phyloP scores from a whole-genome alignment of 805 yeast genomes.

The Ogataea henricii region DNA sequence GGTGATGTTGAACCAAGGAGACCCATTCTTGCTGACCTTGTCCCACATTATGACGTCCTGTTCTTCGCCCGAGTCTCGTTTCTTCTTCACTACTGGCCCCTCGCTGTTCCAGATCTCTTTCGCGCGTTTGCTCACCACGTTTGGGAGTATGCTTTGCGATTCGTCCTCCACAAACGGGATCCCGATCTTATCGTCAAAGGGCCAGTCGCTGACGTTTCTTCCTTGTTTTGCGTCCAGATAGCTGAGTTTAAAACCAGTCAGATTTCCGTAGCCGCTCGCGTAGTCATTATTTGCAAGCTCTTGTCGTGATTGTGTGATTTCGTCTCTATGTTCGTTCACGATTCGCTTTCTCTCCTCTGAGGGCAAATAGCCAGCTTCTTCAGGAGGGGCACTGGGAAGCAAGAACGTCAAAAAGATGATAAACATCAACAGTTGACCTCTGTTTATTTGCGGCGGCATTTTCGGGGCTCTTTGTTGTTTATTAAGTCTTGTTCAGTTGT shows the following conservation, averaged over 20 bases:
- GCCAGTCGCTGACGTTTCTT: conserved; percentile 54
- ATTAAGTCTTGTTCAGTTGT: neutral
- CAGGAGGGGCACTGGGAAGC: conserved; percentile 42
- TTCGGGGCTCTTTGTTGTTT: neutral
- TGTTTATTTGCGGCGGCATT: conserved; percentile 31
- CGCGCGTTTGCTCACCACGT: conserved; percentile 51
- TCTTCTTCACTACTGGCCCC: conserved; percentile 24
- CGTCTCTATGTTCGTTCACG: conserved; percentile 40
- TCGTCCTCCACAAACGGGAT: conserved; percentile 51
- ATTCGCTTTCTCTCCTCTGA: conserved; percentile 26
- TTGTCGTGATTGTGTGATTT: conserved; percentile 33
- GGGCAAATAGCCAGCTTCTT: conserved; percentile 32
- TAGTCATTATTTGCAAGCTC: conserved; percentile 45
- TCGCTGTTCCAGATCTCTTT: conserved; percentile 53
- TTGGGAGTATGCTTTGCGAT: conserved; percentile 59
- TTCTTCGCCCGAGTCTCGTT: conserved; percentile 15
- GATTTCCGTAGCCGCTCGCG: conserved; percentile 60
- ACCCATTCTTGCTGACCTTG: conserved; percentile 18
- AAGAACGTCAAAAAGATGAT: conserved; percentile 42
- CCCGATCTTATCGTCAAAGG: conserved; percentile 41
- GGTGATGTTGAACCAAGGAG: conserved; percentile 44
- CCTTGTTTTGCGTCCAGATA: conserved; percentile 58
- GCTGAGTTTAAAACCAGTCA: conserved; percentile 71
- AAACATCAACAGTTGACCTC: conserved; percentile 36
- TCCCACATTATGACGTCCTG: conserved; percentile 5